Evolutionary conservation across 768 basidiomycete species (phyloP), one percentile per base, ranked within the genome.

Genomic region (Lactifluus rugatus): DNA sequence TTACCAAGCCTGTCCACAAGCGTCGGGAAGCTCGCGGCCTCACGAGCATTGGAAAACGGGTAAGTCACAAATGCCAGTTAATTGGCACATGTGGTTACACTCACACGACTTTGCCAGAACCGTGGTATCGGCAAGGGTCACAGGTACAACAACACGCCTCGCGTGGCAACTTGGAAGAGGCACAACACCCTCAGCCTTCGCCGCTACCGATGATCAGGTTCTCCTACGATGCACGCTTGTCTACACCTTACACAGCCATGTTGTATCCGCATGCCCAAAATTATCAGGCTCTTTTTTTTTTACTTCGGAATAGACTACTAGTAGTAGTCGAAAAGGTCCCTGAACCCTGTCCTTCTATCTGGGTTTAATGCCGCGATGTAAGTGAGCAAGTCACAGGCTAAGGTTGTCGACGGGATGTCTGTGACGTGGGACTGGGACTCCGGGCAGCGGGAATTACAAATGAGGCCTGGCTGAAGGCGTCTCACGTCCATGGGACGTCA

Each of bases 1-100:
- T 99, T 76, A 77, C 81, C 70, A 93, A 94, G 73, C 89, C 96
- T 31, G 95, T 98, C 49, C 96, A 99, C 87, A 99, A 97, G 78
- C 91, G 88, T 70, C 86, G 96, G 69, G 96, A 99, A 74, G 83
- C 91, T 66, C 93, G 96, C 73, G 96, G 96, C 63, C 91, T 99
- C 66, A 99, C 96, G 71, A 85, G 88, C 70, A 83, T 89, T 62
- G 96, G 96, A 68, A 98, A 98, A 76, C 84, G 92, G 80, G 90
- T 87, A n/a, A 25, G 77, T 72, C 25, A 23, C 13, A 13, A n/a
- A 36, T 14, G 13, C n/a, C n/a, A 26, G 56, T 55, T 36, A n/a
- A 57, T 19, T 48, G 55, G 59, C 11, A n/a, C 56, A 47, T 48
- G 13, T 19, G 28, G 10, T 21, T 48, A 42, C 56, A 60, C 25